Evolutionary conservation across 2,329 filamentous ascomycete species (phyloP).

Genomic region (Magnaporthiopsis incrustans): DNA sequence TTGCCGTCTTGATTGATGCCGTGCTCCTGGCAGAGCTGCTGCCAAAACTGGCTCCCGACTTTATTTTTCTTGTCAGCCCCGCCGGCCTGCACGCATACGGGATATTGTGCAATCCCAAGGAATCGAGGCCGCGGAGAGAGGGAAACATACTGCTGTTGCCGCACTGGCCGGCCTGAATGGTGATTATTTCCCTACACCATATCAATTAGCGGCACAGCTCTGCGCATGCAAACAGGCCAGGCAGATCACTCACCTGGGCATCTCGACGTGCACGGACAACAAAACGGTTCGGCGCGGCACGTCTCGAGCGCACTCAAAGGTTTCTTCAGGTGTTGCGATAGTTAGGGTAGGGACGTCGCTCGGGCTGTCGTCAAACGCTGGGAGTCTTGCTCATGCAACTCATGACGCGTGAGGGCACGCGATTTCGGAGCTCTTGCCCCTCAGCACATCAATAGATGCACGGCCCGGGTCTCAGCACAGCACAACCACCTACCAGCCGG

Average conservation of each 20-base stretch:
- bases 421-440: background rate
- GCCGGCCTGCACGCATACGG: background rate
- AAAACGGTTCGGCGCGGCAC: background rate
- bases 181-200: slow-evolving; percentile 83
- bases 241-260: slow-evolving; percentile 24
- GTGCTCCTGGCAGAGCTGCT: slow-evolving; percentile 95
- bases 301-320: background rate
- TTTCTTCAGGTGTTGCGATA: background rate
- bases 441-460: background rate
- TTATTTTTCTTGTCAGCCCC: slow-evolving; percentile 6
- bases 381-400: background rate
- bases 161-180: slow-evolving; percentile 97
- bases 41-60: slow-evolving; percentile 99
- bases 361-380: background rate
- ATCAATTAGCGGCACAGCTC: slow-evolving; percentile 10
- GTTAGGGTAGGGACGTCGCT: background rate
- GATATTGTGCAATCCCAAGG: background rate
- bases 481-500: background rate
- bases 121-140: slow-evolving; percentile 12
- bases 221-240: background rate
- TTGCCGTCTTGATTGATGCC: slow-evolving; percentile 97
- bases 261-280: slow-evolving; percentile 10
- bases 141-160: slow-evolving; percentile 87
- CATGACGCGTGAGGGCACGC: background rate
- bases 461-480: background rate